phyloP scores from a whole-genome alignment of 768 basidiomycete genomes.

The Russula abietina region DNA sequence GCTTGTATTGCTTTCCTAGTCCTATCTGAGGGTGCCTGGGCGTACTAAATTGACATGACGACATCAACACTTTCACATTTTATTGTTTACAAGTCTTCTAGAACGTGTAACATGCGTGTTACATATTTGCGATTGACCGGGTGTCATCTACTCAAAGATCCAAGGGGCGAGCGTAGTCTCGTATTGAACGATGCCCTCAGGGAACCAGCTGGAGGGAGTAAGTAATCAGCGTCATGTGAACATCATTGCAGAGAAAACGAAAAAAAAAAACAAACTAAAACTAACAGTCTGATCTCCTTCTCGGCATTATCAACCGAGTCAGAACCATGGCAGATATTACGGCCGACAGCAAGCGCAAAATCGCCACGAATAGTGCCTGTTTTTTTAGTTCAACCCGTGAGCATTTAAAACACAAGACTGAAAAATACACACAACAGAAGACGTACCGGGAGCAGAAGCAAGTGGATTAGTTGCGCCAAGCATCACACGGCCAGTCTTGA shows the following conservation, averaged over 20 bases:
- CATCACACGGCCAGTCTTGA: slow-evolving; percentile 94
- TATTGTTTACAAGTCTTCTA: slow-evolving; percentile 11
- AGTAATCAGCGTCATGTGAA: slow-evolving; percentile 15
- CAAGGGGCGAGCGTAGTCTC: slow-evolving; percentile 55
- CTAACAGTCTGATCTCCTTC: slow-evolving; percentile 91
- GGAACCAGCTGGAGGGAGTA: slow-evolving; percentile 69
- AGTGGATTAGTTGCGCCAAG: slow-evolving; percentile 97
- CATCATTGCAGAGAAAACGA: not conserved
- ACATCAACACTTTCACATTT: not conserved
- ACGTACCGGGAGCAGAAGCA: slow-evolving; percentile 73
- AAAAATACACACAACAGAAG: not conserved
- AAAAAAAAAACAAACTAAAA: no score
- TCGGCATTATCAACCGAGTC: slow-evolving; percentile 85
- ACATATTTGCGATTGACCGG: not conserved
- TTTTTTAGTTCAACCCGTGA: not conserved
- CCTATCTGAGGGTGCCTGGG: not conserved
- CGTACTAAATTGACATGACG: not conserved
- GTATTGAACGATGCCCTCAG: slow-evolving; percentile 75
- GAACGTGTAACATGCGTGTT: not conserved
- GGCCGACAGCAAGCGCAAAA: slow-evolving; percentile 88
- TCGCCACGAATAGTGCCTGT: slow-evolving; percentile 93
- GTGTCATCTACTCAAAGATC: slow-evolving; percentile 66
- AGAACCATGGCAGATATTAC: slow-evolving; percentile 91
- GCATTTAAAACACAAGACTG: not conserved
- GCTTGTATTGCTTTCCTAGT: not conserved